Base-by-base conservation (phyloP, 2,329 filamentous ascomycete genomes). In the Hyphodiscus sp. region DNA sequence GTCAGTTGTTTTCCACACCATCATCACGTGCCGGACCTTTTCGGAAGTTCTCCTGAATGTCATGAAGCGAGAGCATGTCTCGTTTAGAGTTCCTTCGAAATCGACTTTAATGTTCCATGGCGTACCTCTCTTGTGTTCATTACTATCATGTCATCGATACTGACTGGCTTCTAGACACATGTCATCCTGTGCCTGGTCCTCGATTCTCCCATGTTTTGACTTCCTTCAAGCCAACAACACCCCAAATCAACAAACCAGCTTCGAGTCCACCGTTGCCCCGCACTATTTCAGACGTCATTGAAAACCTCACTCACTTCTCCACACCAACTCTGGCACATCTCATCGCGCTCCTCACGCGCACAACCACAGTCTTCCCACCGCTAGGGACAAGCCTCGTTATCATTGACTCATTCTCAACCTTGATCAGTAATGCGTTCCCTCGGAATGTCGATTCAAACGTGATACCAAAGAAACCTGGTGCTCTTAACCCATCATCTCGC, bases 401-500 rank as follows among this genome's bases (percentile, higher is more conserved):
- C 13, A 74, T 96, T 58, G 90, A 95, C 68, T 85, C 85, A 2
- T 72, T 95, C 19, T 91, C 91, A 7, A 82, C 83, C 8, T 75
- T 94, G 23, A 76, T 96, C 54, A 87, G 88, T 60, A 80, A 84
- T 51, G 84, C 89, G 30, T 90, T 95, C 56, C 88, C 88, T 18
- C 84, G 83, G 57, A 73, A 73, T 38, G 68, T 72, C 20, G 74
- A 78, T n/a, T n/a, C 56, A 9, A 51, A 47, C 19, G 20, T 50
- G 20, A 60, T 53, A 1, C 50, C 59, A 1, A 60, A 57, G 38
- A 67, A 61, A 41, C 56, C 58, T 16, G 56, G 60, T 23, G 59
- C 52, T 20, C 52, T 56, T 1, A 66, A 65, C 15, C 60, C 61
- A 10, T 58, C 63, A 10, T 45, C 62, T 78, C 64, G 75, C 74